Percentiles rank a stretch among this genome's conserved stretches.
These are phyloP conservation scores for Suhomyces emberorum DNA, from an alignment of 805 yeast species.

Conservation along the genomic window DNA sequence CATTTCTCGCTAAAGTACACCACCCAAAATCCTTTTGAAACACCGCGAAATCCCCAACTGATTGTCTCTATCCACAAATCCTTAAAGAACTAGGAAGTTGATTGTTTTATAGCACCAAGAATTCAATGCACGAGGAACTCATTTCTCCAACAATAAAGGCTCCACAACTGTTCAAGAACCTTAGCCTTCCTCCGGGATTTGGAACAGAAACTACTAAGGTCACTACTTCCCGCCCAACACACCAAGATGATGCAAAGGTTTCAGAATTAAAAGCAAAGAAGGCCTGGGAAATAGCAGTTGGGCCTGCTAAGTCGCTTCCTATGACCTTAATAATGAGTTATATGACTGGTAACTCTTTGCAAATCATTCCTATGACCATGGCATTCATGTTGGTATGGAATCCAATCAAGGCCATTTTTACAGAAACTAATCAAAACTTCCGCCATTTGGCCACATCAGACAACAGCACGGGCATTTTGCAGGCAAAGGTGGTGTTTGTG, in stretches of 20 bases:
- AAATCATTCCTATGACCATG: conserved; percentile 88
- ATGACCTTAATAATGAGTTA: conserved; percentile 88
- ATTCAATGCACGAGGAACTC: conserved; percentile 8
- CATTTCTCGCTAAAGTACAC: too few species aligned
- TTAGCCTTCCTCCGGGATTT: conserved; percentile 20
- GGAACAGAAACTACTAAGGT: conserved; percentile 2
- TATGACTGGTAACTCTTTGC: conserved; percentile 88
- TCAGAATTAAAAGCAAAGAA: conserved; percentile 51
- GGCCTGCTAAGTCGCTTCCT: conserved; percentile 82
- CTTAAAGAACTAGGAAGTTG: too few species aligned
- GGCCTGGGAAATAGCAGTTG: conserved; percentile 83
- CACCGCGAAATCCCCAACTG: too few species aligned
- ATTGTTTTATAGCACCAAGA: too few species aligned
- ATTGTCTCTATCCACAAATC: too few species aligned
- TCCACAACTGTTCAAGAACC: conserved; percentile 8
- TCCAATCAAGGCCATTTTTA: conserved; percentile 69
- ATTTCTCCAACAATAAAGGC: conserved; percentile 3
- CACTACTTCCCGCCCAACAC: conserved; percentile 2
- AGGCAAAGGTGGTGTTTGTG: conserved; percentile 48
- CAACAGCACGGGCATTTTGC: conserved; percentile 27
- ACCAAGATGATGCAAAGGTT: conserved; percentile 19
- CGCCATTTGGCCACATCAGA: conserved; percentile 39
- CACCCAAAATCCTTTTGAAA: too few species aligned
- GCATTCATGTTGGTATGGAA: conserved; percentile 77
- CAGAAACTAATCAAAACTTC: conserved; percentile 55